Conservation (phyloP, 306 rosid genomes). For the Abrus pulchellus region DNA sequence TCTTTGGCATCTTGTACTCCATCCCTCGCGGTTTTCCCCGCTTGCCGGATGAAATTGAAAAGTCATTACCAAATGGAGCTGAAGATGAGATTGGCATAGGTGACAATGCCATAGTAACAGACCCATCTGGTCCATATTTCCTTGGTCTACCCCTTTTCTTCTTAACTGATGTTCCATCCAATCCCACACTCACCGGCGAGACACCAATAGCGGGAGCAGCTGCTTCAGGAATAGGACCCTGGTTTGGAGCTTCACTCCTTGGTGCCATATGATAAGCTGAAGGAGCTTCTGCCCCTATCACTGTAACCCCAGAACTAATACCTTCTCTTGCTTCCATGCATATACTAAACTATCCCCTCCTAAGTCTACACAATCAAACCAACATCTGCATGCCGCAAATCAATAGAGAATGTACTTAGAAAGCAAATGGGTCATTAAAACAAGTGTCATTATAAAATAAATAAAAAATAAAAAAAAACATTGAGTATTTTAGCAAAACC, state of each 20-base stretch:
- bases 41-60: slow-evolving; percentile 58
- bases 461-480: neutral
- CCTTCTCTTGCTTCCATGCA: slow-evolving; percentile 83
- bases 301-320: slow-evolving; percentile 72
- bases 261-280: slow-evolving; percentile 83
- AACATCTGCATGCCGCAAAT: slow-evolving; percentile 57
- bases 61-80: slow-evolving; percentile 61
- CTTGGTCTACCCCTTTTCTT: slow-evolving; percentile 91
- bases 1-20: slow-evolving; percentile 68
- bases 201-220: slow-evolving; percentile 33
- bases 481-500: slow-evolving; percentile 11
- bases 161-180: slow-evolving; percentile 59
- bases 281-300: slow-evolving; percentile 88
- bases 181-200: slow-evolving; percentile 61
- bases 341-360: slow-evolving; percentile 39
- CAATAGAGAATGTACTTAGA: slow-evolving; percentile 1
- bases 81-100: slow-evolving; percentile 78
- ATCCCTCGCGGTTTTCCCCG: slow-evolving; percentile 65
- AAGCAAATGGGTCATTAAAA: neutral
- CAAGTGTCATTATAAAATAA: neutral
- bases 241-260: slow-evolving; percentile 67
- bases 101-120: slow-evolving; percentile 70
- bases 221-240: slow-evolving; percentile 45
- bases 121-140: slow-evolving; percentile 82
- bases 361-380: slow-evolving; percentile 38